A percentile compares a stretch with the other conserved stretches of the same genome.
These are phyloP conservation scores for Neospora caninum DNA, from an alignment of 169 alveolate genomes.

Conservation along the genomic window DNA sequence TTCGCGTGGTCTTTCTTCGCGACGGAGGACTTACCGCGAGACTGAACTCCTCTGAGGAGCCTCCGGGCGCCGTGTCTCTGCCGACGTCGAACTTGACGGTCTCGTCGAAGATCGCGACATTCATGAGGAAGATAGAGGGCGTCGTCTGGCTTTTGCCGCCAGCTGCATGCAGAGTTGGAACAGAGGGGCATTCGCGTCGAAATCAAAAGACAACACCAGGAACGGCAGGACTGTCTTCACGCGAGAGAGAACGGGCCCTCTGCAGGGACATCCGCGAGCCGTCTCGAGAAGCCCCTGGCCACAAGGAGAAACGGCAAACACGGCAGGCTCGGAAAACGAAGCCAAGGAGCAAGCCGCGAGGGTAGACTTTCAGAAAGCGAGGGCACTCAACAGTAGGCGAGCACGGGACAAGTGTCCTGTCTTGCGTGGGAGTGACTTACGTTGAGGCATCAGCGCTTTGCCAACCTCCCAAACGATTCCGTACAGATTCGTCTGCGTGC, in stretches of 20 bases:
- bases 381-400: no score
- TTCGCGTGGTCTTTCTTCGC: no score
- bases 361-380: no score
- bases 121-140: neutral
- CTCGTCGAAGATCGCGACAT: conserved; percentile 41
- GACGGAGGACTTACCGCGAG: neutral
- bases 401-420: no score
- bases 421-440: neutral
- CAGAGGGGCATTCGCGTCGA: neutral
- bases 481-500: conserved; percentile 17
- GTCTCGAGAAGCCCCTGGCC: no score
- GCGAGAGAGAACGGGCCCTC: neutral
- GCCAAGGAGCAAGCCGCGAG: neutral
- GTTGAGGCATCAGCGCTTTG: conserved; percentile 34
- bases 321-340: neutral
- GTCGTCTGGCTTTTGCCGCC: neutral
- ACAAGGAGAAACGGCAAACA: neutral
- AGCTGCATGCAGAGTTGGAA: conserved; percentile 4
- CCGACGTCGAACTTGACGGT: conserved; percentile 29
- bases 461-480: conserved; percentile 29
- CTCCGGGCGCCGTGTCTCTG: conserved; percentile 43
- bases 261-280: neutral
- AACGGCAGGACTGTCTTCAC: no score
- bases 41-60: conserved; percentile 20
- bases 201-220: neutral